Evolutionary conservation across 2,329 filamentous ascomycete genomes (phyloP).

Genomic region (Endocalyx cinctus): DNA sequence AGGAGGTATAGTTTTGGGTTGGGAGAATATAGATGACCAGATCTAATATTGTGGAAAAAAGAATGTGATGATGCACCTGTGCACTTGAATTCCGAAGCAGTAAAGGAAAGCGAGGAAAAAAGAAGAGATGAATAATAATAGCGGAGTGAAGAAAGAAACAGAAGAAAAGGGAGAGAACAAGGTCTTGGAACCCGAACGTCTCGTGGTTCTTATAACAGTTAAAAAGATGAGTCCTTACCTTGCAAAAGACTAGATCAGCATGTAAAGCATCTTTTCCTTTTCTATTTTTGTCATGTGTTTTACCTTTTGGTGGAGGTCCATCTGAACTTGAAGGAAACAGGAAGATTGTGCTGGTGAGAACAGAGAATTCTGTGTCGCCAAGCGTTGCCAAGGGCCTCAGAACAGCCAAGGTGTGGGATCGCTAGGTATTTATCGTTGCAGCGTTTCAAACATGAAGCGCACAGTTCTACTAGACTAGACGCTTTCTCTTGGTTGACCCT

Average conservation of each 20-base stretch:
- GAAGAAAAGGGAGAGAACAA: conserved; percentile 6
- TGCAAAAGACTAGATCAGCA: too few species aligned
- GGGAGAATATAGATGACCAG: conserved; percentile 13
- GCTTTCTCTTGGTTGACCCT: too few species aligned
- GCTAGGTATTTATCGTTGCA: too few species aligned
- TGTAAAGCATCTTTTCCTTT: too few species aligned
- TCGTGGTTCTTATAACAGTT: conserved; percentile 1
- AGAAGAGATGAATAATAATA: too few species aligned
- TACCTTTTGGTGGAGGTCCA: background rate
- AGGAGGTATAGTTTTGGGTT: background rate
- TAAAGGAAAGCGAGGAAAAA: conserved; percentile 10
- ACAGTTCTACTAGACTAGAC: too few species aligned
- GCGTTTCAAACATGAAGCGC: too few species aligned
- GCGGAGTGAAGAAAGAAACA: conserved; percentile 9
- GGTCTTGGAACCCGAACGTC: background rate
- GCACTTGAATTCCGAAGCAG: conserved; percentile 15
- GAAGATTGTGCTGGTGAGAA: conserved; percentile 4
- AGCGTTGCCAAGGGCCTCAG: conserved; percentile 18
- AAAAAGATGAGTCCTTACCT: background rate
- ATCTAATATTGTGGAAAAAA: conserved; percentile 6
- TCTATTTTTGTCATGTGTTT: background rate
- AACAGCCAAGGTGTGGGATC: conserved; percentile 23
- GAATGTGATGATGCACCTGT: conserved; percentile 22
- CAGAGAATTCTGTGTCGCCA: conserved; percentile 11
- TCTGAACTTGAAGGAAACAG: background rate